A percentile compares a stretch with the other conserved stretches of the same genome.
These are phyloP conservation scores for Tetrahymena borealis DNA, from an alignment of 73 alveolate genomes.

Conservation along the genomic window DNA sequence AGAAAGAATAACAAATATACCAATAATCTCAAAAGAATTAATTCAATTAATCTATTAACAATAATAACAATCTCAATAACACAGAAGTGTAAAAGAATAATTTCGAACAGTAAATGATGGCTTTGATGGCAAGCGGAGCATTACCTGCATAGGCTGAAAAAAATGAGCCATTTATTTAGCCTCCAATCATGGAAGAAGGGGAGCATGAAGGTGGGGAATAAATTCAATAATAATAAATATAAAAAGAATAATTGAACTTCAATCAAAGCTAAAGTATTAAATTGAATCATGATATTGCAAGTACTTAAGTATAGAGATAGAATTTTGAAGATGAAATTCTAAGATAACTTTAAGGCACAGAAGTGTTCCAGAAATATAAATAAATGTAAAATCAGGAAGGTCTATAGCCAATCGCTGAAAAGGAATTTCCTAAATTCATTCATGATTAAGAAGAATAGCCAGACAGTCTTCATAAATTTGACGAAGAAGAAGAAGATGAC, in stretches of 20 bases:
- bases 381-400: not conserved
- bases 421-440: not conserved
- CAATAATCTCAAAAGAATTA: too few species aligned
- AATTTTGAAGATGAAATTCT: not conserved
- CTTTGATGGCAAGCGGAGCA: not conserved
- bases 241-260: too few species aligned
- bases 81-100: not conserved
- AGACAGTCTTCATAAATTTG: not conserved
- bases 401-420: not conserved
- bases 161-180: not conserved
- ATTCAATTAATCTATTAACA: too few species aligned
- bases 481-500: not conserved
- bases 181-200: not conserved
- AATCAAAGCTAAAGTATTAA: not conserved
- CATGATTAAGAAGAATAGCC: not conserved
- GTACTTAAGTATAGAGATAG: not conserved
- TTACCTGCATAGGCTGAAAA: not conserved
- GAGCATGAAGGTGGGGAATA: not conserved
- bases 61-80: not conserved
- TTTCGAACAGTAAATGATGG: not conserved
- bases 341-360: not conserved
- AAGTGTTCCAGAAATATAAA: not conserved
- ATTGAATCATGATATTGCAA: not conserved
- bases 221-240: not conserved
- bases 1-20: not conserved